A percentile compares a stretch with the other conserved stretches of the same genome.
Conservation (phyloP, 2,329 filamentous ascomycete species). For the Scytalidium sp. region DNA sequence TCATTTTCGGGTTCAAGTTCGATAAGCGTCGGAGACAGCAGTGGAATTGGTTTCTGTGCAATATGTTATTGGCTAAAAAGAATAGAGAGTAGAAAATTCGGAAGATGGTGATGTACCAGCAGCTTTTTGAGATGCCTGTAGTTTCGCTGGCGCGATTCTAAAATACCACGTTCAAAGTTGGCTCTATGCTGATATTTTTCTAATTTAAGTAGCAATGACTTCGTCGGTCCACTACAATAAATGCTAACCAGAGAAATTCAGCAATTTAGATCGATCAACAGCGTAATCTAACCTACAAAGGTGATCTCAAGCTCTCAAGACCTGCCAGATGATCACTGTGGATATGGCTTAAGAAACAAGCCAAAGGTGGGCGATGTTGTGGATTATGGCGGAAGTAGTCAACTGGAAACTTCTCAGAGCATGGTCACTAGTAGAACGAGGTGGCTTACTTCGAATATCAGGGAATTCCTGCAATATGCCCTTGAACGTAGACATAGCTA, state of each 20-base stretch:
- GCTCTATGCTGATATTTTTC: conserved; percentile 78
- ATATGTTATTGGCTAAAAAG: conserved; percentile 1
- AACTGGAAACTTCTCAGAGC: conserved; percentile 44
- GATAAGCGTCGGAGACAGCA: conserved; percentile 75
- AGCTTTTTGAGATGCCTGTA: conserved; percentile 74
- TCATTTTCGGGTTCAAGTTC: conserved; percentile 66
- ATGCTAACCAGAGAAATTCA: conserved; percentile 44
- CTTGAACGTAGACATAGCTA: conserved; percentile 74
- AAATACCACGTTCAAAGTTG: conserved; percentile 74
- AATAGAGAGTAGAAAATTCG: conserved; percentile 1
- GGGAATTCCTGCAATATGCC: conserved; percentile 75
- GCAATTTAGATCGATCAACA: conserved; percentile 1
- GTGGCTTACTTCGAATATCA: conserved; percentile 60
- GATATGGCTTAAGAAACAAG: conserved; percentile 88
- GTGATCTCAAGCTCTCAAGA: conserved; percentile 70
- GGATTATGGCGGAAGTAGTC: conserved; percentile 72
- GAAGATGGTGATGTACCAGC: conserved; percentile 42
- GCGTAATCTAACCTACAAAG: conserved; percentile 54
- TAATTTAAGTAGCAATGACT: conserved; percentile 74
- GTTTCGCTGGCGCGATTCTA: conserved; percentile 71
- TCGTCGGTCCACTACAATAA: conserved; percentile 84
- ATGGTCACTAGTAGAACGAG: conserved; percentile 2
- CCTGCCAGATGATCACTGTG: conserved; percentile 88
- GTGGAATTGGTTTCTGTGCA: conserved; percentile 68
- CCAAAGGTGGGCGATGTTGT: conserved; percentile 60